These are phyloP conservation scores for Phlegmacium glaucopus DNA, from an alignment of 768 basidiomycete species.

Conservation along the genomic window DNA sequence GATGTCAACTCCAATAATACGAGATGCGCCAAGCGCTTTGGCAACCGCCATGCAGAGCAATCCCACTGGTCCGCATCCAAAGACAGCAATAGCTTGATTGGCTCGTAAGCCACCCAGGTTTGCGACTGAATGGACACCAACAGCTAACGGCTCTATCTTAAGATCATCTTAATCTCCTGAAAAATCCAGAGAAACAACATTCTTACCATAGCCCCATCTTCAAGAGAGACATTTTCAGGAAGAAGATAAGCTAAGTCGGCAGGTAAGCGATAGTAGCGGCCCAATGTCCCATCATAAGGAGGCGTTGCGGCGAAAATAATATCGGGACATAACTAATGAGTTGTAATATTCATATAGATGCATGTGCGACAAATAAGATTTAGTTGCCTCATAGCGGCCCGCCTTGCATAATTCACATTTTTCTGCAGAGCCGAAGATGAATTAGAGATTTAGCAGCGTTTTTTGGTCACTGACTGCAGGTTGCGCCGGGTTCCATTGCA, in stretches of 20 bases:
- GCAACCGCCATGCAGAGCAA: constrained; percentile 95
- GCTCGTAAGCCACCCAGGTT: constrained; percentile 71
- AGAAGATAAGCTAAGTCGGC: constrained; percentile 82
- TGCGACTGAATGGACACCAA: constrained; percentile 85
- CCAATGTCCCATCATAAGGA: constrained; percentile 88
- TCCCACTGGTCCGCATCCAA: constrained; percentile 88
- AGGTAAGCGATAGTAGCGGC: constrained; percentile 82
- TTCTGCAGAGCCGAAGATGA: constrained; percentile 24
- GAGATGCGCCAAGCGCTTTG: constrained; percentile 83
- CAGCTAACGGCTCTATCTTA: constrained; percentile 92
- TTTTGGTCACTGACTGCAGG: constrained; percentile 52
- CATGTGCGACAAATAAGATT: background rate
- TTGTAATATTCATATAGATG: too few relatives aligned
- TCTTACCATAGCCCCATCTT: constrained; percentile 90
- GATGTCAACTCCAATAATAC: constrained; percentile 84
- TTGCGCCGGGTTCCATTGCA: constrained; percentile 88
- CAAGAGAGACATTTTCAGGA: constrained; percentile 79
- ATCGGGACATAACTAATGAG: constrained; percentile 66
- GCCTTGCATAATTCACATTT: constrained; percentile 80
- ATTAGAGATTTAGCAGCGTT: background rate
- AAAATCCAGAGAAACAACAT: background rate
- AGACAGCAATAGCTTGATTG: constrained; percentile 75
- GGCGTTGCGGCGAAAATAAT: constrained; percentile 92
- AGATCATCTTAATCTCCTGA: constrained; percentile 1
- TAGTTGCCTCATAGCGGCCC: constrained; percentile 74